phyloP scores from a whole-genome alignment of 495 filamentous ascomycete genomes.

The Penicillium antarcticum region DNA sequence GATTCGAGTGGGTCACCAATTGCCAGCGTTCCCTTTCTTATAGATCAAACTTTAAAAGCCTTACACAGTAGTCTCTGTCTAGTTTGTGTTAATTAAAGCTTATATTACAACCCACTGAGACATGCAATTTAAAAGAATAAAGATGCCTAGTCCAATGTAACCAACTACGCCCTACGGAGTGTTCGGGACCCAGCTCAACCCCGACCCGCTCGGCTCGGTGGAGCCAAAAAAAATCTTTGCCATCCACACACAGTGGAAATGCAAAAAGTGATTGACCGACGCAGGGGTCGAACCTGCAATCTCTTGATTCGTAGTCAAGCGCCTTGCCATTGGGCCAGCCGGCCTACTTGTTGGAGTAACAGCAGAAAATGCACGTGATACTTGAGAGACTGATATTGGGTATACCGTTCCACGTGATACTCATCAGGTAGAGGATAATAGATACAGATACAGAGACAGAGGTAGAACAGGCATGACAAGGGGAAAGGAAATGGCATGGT shows the following conservation, averaged over 20 bases:
- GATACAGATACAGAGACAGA: neutral
- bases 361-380: neutral
- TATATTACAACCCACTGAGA: neutral
- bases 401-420: neutral
- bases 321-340: constrained; percentile 67
- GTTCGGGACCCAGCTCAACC: neutral
- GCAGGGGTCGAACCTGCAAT: constrained; percentile 47
- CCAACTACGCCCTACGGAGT: too few species aligned
- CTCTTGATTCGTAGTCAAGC: constrained; percentile 70
- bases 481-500: neutral
- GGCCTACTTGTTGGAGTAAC: constrained; percentile 14
- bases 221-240: constrained; percentile 3
- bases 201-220: neutral
- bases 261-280: constrained; percentile 27
- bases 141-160: neutral
- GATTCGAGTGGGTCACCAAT: too few species aligned
- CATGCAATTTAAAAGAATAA: neutral
- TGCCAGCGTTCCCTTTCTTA: too few species aligned
- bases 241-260: neutral
- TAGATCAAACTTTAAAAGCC: too few species aligned
- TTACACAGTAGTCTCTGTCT: too few species aligned
- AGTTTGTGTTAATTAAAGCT: neutral
- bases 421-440: neutral
- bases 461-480: neutral
- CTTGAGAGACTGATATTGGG: neutral